phyloP scores from a whole-genome alignment of 2,329 filamentous ascomycete genomes.

The Alternaria tenuissima region DNA sequence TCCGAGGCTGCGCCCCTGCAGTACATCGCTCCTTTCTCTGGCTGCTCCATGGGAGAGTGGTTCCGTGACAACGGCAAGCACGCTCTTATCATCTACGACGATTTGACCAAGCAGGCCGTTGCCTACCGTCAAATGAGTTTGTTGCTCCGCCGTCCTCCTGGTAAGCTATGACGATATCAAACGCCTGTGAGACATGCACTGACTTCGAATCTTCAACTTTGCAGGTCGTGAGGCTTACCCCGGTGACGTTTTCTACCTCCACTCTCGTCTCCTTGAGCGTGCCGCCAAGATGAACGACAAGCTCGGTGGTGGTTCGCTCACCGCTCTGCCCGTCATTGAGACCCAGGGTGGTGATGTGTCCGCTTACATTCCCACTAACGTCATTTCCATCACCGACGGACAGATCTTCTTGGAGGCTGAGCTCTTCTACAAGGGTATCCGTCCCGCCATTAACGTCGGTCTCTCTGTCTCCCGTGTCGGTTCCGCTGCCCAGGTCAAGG shows the following conservation, averaged over 20 bases:
- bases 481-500: slow-evolving; percentile 99
- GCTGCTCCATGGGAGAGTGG: slow-evolving; percentile 6
- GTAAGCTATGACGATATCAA: slow-evolving; percentile 44
- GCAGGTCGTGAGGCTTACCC: slow-evolving; percentile 94
- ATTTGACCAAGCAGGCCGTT: slow-evolving; percentile 97
- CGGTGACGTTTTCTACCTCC: slow-evolving; percentile 68
- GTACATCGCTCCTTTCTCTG: slow-evolving; percentile 50
- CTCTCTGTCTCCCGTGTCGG: slow-evolving; percentile 99
- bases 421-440: slow-evolving; percentile 99
- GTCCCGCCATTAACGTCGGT: slow-evolving; percentile 99
- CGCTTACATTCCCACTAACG: slow-evolving; percentile 99
- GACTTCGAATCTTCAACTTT: not conserved
- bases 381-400: slow-evolving; percentile 93
- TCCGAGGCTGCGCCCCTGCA: slow-evolving; percentile 96
- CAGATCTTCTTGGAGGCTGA: slow-evolving; percentile 99
- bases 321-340: slow-evolving; percentile 92
- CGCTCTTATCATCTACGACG: slow-evolving; percentile 89
- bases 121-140: slow-evolving; percentile 99
- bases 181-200: not conserved
- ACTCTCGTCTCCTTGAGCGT: slow-evolving; percentile 93
- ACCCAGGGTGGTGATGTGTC: slow-evolving; percentile 99
- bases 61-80: slow-evolving; percentile 90
- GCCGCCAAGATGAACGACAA: slow-evolving; percentile 98
- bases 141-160: slow-evolving; percentile 90
- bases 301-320: slow-evolving; percentile 94